phyloP scores from a whole-genome alignment of 495 filamentous ascomycete genomes.

The Poronia punctata region DNA sequence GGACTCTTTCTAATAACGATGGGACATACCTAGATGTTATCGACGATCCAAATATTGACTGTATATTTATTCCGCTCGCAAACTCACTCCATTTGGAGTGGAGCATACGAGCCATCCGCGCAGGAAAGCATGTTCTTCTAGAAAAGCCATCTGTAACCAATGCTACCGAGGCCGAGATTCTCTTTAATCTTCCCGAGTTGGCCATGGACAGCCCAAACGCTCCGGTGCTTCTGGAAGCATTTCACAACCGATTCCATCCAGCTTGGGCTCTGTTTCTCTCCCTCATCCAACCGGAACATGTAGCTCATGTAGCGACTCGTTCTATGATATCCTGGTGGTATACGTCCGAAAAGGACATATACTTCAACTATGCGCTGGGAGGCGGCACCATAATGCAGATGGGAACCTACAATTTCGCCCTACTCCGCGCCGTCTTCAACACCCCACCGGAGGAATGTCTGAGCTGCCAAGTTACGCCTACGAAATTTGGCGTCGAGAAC shows the following conservation, averaged over 20 bases:
- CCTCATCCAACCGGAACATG: constrained; percentile 27
- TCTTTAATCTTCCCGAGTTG: constrained; percentile 32
- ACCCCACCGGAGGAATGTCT: constrained; percentile 26
- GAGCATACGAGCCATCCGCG: constrained; percentile 42
- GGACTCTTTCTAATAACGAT: neutral
- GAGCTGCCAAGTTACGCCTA: constrained; percentile 22
- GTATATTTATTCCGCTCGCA: constrained; percentile 46
- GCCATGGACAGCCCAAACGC: constrained; percentile 14
- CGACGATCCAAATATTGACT: constrained; percentile 43
- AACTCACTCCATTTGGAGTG: constrained; percentile 51
- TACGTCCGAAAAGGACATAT: constrained; percentile 38
- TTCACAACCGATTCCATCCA: constrained; percentile 49
- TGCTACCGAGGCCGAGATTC: constrained; percentile 30
- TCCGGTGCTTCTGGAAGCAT: constrained; percentile 49
- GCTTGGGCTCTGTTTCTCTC: constrained; percentile 38
- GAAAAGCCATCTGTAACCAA: constrained; percentile 52
- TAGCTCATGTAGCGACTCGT: constrained; percentile 23
- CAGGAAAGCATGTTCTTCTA: constrained; percentile 53
- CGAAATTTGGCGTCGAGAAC: constrained; percentile 17
- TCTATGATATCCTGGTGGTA: constrained; percentile 18
- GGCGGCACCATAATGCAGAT: constrained; percentile 51
- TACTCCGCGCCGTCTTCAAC: constrained; percentile 31
- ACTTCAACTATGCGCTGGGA: constrained; percentile 42
- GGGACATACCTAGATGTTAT: constrained; percentile 31
- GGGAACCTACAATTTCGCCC: constrained; percentile 38